Percentiles rank a stretch among this genome's conserved stretches.
phyloP scores from a whole-genome alignment of 139 green algal genomes.

The Chlamydomonas applanata region DNA sequence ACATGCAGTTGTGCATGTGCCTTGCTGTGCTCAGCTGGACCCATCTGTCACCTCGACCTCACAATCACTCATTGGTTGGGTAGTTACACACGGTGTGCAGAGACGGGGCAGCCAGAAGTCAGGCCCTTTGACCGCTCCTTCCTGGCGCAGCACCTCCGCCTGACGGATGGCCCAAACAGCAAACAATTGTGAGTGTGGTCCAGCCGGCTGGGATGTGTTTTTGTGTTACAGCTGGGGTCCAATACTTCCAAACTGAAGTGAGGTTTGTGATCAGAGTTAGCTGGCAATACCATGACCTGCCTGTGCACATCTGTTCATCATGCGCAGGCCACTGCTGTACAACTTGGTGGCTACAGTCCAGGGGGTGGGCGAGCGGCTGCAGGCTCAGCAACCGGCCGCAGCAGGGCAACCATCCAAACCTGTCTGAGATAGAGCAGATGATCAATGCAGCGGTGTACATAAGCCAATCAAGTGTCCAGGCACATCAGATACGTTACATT shows the following conservation, averaged over 20 bases:
- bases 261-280: background rate
- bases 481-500: no score
- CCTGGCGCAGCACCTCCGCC: conserved; percentile 38
- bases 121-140: conserved; percentile 48
- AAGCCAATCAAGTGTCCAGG: no score
- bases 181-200: conserved; percentile 43
- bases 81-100: conserved; percentile 11
- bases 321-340: conserved; percentile 27
- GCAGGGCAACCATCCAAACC: no score
- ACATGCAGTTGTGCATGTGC: no score
- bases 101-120: conserved; percentile 38
- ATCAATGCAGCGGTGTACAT: no score
- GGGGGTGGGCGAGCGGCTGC: no score
- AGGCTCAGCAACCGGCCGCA: no score
- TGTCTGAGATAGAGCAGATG: no score
- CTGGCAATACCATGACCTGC: background rate
- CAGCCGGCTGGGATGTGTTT: background rate
- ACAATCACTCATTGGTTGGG: no score
- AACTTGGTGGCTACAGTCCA: conserved; percentile 13
- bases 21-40: no score
- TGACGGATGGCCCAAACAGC: conserved; percentile 27
- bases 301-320: background rate
- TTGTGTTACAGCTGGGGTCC: background rate
- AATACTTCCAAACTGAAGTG: background rate
- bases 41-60: no score